phyloP scores from a whole-genome alignment of 306 rosid genomes.

The Sechiopsis laciniata region DNA sequence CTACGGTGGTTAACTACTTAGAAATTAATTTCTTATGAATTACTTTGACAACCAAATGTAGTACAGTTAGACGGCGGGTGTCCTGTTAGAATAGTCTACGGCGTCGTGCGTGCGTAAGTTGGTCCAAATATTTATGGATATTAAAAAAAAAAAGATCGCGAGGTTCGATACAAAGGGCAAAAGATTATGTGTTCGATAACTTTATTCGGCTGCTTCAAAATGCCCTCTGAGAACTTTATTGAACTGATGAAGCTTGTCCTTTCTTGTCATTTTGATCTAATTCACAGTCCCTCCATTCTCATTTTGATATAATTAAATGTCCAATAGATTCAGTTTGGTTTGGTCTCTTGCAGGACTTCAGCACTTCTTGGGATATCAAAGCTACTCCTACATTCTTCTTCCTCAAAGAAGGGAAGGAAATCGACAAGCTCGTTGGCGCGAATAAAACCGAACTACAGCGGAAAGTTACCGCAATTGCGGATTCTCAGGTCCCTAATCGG shows the following conservation, averaged over 20 bases:
- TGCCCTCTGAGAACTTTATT: background rate
- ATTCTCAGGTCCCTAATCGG: constrained; percentile 29
- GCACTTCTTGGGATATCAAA: constrained; percentile 91
- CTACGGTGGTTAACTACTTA: too few species aligned
- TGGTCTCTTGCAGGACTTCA: constrained; percentile 62
- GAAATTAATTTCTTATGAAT: too few species aligned
- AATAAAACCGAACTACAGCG: constrained; percentile 84
- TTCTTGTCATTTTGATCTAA: constrained; percentile 1
- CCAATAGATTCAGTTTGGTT: too few species aligned
- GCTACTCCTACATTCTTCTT: constrained; percentile 98
- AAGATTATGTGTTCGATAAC: background rate
- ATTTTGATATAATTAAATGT: background rate
- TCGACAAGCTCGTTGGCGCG: constrained; percentile 97
- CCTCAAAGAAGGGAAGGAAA: constrained; percentile 69
- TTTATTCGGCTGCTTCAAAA: background rate
- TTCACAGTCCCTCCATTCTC: background rate
- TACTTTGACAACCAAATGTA: too few species aligned
- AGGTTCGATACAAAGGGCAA: background rate
- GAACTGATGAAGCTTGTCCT: background rate
- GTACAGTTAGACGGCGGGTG: too few species aligned
- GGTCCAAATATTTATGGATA: too few species aligned
- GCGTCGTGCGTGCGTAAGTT: too few species aligned
- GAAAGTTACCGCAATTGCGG: constrained; percentile 53
- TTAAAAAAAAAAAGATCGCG: too few species aligned
- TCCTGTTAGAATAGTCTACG: too few species aligned